These are phyloP conservation scores for Talaromyces sp. DNA, from an alignment of 2,329 filamentous ascomycete genomes.

Conservation along the genomic window DNA sequence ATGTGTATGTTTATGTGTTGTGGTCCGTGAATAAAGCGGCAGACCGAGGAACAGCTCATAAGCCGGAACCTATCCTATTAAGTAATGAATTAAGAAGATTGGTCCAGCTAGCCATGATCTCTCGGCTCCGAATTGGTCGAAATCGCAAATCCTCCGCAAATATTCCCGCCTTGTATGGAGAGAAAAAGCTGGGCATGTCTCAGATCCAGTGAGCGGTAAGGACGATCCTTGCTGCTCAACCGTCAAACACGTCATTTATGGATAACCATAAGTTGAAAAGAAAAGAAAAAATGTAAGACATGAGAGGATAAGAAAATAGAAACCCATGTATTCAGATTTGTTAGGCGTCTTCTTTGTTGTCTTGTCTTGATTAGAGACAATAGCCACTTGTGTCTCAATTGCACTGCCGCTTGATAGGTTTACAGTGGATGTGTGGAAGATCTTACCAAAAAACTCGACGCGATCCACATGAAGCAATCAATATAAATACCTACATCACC, in stretches of 20 bases:
- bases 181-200: constrained; percentile 3
- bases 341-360: not conserved
- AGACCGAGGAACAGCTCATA: not conserved
- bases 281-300: not conserved
- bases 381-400: not conserved
- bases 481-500: not conserved
- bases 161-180: not conserved
- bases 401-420: not conserved
- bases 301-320: not conserved
- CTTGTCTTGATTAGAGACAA: not conserved
- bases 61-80: not conserved
- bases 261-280: not conserved
- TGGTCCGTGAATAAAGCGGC: too few species aligned
- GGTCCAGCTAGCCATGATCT: not conserved
- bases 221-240: not conserved
- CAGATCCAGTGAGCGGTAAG: not conserved
- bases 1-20: not conserved
- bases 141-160: not conserved
- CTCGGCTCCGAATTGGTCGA: not conserved
- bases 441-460: not conserved
- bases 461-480: not conserved
- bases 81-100: not conserved
- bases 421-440: not conserved
- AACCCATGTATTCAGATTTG: not conserved
- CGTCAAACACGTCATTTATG: constrained; percentile 2